A percentile compares a stretch with the other conserved stretches of the same genome.
These are phyloP conservation scores for Zea luxurians DNA, from an alignment of 176 grass and related monocot genomes.

Conservation along the genomic window DNA sequence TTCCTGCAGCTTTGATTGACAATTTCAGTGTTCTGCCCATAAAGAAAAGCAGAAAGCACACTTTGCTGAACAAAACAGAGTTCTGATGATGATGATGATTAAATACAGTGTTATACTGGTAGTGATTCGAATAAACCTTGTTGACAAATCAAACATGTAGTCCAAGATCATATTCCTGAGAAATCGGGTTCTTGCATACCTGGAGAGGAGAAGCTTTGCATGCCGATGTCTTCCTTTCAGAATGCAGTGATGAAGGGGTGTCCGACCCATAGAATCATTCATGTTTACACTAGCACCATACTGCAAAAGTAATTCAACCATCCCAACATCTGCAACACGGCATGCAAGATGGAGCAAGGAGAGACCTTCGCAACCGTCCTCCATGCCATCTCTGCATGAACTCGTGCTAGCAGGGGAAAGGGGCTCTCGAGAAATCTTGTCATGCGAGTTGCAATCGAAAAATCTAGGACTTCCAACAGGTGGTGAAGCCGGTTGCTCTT, in stretches of 20 bases:
- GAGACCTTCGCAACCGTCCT: conserved; percentile 71
- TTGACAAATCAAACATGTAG: conserved; percentile 23
- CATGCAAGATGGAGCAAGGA: conserved; percentile 95
- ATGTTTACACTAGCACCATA: conserved; percentile 84
- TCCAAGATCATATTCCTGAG: conserved; percentile 14
- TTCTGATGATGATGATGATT: not conserved
- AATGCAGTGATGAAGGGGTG: conserved; percentile 87
- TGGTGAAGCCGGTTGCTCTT: conserved; percentile 58
- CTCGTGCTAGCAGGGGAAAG: conserved; percentile 60
- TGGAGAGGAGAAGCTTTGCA: conserved; percentile 81
- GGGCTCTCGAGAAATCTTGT: conserved; percentile 47
- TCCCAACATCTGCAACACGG: conserved; percentile 71
- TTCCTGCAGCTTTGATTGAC: not conserved
- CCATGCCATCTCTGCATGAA: conserved; percentile 46
- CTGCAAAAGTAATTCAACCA: conserved; percentile 92
- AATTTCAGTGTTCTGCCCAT: not conserved
- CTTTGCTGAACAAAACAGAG: not conserved
- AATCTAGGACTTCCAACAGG: conserved; percentile 53
- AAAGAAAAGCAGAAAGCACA: not conserved
- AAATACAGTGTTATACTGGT: not conserved
- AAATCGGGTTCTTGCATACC: conserved; percentile 45
- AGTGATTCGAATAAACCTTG: not conserved
- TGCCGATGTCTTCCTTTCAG: conserved; percentile 68
- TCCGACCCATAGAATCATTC: conserved; percentile 69
- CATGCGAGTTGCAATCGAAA: conserved; percentile 52